Conservation (phyloP, 257 asterid species). For the Jacaranda copaia region DNA sequence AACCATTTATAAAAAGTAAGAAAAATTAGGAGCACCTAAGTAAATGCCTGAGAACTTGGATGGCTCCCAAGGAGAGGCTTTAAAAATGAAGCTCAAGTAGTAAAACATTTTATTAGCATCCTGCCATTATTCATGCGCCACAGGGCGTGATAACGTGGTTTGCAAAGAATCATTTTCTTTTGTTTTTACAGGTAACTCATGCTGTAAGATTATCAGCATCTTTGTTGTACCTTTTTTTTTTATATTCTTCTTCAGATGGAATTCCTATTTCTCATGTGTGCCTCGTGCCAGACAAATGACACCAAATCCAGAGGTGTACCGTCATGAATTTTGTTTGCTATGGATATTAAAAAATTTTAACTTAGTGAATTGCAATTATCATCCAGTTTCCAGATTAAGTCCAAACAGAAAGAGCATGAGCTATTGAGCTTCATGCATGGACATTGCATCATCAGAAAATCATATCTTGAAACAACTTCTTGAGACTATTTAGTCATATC, state of each 20-base stretch:
- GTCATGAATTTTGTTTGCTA: background rate
- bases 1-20: background rate
- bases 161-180: background rate
- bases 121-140: constrained; percentile 7
- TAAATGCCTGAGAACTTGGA: background rate
- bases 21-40: constrained; percentile 19
- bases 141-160: background rate
- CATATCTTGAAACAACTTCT: background rate
- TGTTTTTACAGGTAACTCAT: too few species aligned
- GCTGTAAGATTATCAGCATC: too few species aligned
- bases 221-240: too few species aligned
- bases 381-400: constrained; percentile 2
- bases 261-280: background rate
- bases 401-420: background rate
- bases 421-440: background rate
- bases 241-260: too few species aligned
- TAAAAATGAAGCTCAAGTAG: background rate
- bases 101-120: background rate
- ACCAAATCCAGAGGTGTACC: background rate
- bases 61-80: background rate
- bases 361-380: background rate
- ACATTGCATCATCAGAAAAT: background rate
- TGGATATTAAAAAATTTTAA: background rate
- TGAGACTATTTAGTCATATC: background rate
- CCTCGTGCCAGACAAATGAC: background rate